These are phyloP conservation scores for Daldinia bambusicola DNA, from an alignment of 495 filamentous ascomycete species.

Conservation along the genomic window DNA sequence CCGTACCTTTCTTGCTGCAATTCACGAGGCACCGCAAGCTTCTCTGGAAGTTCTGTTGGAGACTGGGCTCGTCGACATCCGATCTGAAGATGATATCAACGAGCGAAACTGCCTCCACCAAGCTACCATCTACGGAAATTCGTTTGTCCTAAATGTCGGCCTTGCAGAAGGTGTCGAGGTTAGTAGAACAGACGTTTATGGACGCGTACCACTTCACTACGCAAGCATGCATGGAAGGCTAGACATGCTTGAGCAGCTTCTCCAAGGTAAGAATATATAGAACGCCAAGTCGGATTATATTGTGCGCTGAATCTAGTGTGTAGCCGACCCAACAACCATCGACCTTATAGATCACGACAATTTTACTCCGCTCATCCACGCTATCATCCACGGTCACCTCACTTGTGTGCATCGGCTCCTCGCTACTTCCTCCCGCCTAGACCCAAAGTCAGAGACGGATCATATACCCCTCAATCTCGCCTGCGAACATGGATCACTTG, in stretches of 20 bases:
- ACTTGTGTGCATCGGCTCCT: conserved; percentile 82
- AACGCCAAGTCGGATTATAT: neutral
- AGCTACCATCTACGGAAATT: conserved; percentile 87
- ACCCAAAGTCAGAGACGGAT: conserved; percentile 83
- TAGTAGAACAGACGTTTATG: conserved; percentile 88
- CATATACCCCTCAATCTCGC: conserved; percentile 95
- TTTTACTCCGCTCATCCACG: conserved; percentile 94
- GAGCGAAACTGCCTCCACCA: conserved; percentile 96
- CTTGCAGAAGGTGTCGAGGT: conserved; percentile 76
- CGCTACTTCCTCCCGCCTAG: conserved; percentile 74
- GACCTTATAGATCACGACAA: conserved; percentile 93
- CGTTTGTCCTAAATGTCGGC: conserved; percentile 77
- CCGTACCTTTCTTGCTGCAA: conserved; percentile 85
- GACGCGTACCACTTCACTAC: conserved; percentile 92
- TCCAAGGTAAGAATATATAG: conserved; percentile 59
- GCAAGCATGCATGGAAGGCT: conserved; percentile 93
- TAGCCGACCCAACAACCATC: conserved; percentile 70
- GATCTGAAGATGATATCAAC: conserved; percentile 95
- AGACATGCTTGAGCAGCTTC: conserved; percentile 80
- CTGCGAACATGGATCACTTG: conserved; percentile 87
- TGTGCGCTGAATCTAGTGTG: conserved; percentile 22
- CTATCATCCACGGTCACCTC: conserved; percentile 85
- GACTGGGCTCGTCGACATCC: conserved; percentile 84
- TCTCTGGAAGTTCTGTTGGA: conserved; percentile 79
- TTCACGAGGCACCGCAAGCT: conserved; percentile 83